A percentile compares a stretch with the other conserved stretches of the same genome.
These are phyloP conservation scores for Syncephalastrum sp. DNA, from an alignment of 371 early-diverging fungal genomes.

Conservation along the genomic window DNA sequence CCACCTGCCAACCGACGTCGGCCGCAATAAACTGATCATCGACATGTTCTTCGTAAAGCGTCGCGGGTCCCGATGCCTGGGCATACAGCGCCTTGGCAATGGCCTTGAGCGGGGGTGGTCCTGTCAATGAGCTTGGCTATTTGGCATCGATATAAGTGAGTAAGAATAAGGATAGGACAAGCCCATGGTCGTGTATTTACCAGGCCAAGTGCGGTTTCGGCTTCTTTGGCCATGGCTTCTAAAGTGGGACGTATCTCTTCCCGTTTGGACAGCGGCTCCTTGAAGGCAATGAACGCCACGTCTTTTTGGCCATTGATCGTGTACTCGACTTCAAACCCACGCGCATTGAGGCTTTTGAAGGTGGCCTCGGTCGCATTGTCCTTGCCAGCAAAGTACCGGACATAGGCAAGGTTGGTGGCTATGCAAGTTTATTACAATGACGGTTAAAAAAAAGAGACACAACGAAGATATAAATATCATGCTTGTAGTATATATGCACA, in stretches of 20 bases:
- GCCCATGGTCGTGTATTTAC: slow-evolving; percentile 18
- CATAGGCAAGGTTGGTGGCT: slow-evolving; percentile 49
- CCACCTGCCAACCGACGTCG: slow-evolving; percentile 1
- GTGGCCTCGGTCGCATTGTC: slow-evolving; percentile 38
- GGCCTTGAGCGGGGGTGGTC: slow-evolving; percentile 39
- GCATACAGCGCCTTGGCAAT: slow-evolving; percentile 43
- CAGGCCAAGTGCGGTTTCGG: slow-evolving; percentile 43
- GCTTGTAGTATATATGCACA: slow-evolving; percentile 7
- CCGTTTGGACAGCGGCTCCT: slow-evolving; percentile 33
- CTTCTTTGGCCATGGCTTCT: slow-evolving; percentile 50
- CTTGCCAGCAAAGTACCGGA: slow-evolving; percentile 33
- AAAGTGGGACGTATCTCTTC: slow-evolving; percentile 42
- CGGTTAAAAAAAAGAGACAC: neutral
- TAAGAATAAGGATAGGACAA: neutral
- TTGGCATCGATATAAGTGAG: neutral
- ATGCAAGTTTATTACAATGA: neutral
- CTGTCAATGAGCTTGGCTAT: slow-evolving; percentile 41
- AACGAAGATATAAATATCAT: neutral
- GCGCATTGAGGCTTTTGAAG: slow-evolving; percentile 35
- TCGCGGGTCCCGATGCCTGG: slow-evolving; percentile 28
- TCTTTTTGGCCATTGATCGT: slow-evolving; percentile 9
- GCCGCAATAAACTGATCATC: slow-evolving; percentile 32
- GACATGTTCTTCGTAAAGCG: slow-evolving; percentile 25
- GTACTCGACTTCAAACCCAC: slow-evolving; percentile 31
- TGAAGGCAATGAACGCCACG: slow-evolving; percentile 26